phyloP scores from a whole-genome alignment of 169 alveolate species.

The Eimeria zaria region DNA sequence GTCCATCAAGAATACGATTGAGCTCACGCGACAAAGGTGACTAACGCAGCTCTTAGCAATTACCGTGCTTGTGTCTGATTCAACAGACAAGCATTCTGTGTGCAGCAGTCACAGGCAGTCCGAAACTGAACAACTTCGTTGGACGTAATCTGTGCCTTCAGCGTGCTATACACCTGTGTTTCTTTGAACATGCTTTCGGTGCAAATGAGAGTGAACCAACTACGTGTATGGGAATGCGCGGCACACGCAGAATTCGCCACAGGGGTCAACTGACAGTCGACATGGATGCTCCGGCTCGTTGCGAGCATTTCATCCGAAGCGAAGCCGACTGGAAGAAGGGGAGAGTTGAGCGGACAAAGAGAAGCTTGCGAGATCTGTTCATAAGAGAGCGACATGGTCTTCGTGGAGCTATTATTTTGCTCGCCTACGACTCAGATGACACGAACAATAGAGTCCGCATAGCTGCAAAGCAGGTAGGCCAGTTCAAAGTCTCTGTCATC shows the following conservation, averaged over 20 bases:
- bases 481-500: neutral
- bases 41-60: neutral
- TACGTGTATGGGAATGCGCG: neutral
- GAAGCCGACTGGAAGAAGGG: conserved; percentile 72
- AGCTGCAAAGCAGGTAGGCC: conserved; percentile 75
- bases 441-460: conserved; percentile 68
- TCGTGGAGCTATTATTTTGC: conserved; percentile 53
- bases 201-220: neutral
- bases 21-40: conserved; percentile 73
- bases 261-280: conserved; percentile 35
- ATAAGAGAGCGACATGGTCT: neutral
- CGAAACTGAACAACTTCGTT: neutral
- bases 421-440: conserved; percentile 74
- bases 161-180: neutral
- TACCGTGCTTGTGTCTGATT: neutral
- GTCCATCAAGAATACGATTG: conserved; percentile 60
- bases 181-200: neutral
- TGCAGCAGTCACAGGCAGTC: neutral
- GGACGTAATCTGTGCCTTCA: neutral
- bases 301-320: conserved; percentile 55
- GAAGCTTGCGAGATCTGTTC: conserved; percentile 59
- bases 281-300: conserved; percentile 63
- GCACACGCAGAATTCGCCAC: conserved; percentile 34
- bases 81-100: neutral
- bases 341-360: conserved; percentile 46